Evolutionary conservation across 2,329 filamentous ascomycete species (phyloP), one percentile per base, ranked within the genome.

Genomic region (Escovopsis sp.): DNA sequence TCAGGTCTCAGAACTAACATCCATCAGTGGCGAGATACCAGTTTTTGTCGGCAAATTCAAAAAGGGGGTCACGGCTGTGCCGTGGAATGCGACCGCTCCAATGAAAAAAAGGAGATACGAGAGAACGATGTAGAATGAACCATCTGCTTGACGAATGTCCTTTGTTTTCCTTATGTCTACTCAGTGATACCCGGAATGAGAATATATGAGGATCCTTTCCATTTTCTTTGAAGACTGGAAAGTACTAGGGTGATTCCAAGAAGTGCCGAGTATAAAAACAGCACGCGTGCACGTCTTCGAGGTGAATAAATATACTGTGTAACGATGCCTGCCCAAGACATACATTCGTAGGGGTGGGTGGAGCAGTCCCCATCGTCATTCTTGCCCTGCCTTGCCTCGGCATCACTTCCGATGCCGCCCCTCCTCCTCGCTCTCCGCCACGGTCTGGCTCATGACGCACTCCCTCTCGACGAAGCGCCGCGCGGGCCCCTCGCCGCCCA

Each of bases 361-460:
- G 6, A 30, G 7, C 5, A 30, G 27, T 30, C 27, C 27, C 36
- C 36, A 32, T 30, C 29, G 34, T 27, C 20, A 16, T 14, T 15
- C 27, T 11, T 32, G 16, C 35, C 35, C 25, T 38, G 27, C n/a
- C 42, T 37, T 27, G 29, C 39, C 35, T 35, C 43, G 14, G 39
- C 44, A 42, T 29, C 20, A 20, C 20, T 20, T 20, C 20, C 20
- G 20, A 11, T 11, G 27, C 27, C 27, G 27, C 8, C 27, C 40
- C n/a, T 41, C 47, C 35, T 52, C 49, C 10, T 52, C 50, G 37
- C 56, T 59, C 43, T 65, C 60, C 27, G 51, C 50, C 25, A 64
- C 51, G 2, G 55, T 55, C 50, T 61, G 63, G 14, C 59, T 59
- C 51, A 60, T 57, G 40, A 61, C 54, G 45, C 59, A 59, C 24